Evolutionary conservation across 768 basidiomycete genomes (phyloP), one percentile per base, ranked within the genome.

Genomic region (Mrakia frigida): DNA sequence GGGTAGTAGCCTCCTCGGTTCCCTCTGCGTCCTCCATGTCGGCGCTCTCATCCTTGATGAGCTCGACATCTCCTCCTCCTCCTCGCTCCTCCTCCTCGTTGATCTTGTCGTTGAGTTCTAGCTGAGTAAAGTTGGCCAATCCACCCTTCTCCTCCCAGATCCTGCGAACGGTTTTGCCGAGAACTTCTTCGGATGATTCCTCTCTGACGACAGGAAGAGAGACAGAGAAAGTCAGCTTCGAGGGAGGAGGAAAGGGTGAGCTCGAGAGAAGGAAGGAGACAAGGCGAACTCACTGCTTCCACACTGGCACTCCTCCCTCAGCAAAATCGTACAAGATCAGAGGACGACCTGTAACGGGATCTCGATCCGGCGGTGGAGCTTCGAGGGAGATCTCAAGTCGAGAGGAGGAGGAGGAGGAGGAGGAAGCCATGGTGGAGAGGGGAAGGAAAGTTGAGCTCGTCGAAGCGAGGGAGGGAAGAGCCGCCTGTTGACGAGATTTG

Each of bases 91-190:
- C 33, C 23, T 25, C 35, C 7, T 18, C 5, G 23, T 35, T 50
- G 53, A 75, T 28, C 41, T 46, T 39, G 41, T 18, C 23, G 11
- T 37, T n/a, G 41, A 73, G 60, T 3, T 63, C 39, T 0, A 23
- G 35, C 72, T 73, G 52, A 9, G 61, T 43, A 33, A 69, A 69
- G 31, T 65, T 39, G 67, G 7, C 67, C 37, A 75, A 52, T 0
- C 74, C 74, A 16, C 74, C 74, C 46, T 59, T 68, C 25, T 75
- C 74, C 25, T 65, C 53, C 74, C 74, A 75, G 37, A 75, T 41
- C 23, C 74, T 28, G 10, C 67, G 61, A 14, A 75, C 67, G 35
- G 53, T 53, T 25, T 56, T 75, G 67, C 74, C 74, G n/a, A 75
- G 74, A 10, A 53, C 1, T 18, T 69, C 67, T 16, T 75, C 65